Evolutionary conservation across 208 protist species (phyloP).

Genomic region (Crithidia expoeki): DNA sequence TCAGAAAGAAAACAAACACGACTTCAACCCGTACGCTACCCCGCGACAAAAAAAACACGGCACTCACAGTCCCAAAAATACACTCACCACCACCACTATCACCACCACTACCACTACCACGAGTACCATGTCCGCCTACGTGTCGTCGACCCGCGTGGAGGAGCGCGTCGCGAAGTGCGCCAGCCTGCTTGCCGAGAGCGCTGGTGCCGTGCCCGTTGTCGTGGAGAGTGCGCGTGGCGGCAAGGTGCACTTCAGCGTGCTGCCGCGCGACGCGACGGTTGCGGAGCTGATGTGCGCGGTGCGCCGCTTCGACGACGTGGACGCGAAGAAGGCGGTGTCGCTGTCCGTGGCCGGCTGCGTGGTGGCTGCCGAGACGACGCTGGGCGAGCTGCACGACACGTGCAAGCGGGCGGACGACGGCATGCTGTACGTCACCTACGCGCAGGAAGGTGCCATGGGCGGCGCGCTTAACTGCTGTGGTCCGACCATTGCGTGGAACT

Average conservation of each 20-base stretch:
- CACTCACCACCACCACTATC: background rate
- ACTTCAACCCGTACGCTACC: too few relatives aligned
- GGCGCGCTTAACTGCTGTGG: background rate
- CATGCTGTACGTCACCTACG: constrained; percentile 38
- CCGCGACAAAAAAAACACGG: background rate
- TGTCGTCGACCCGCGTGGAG: constrained; percentile 10
- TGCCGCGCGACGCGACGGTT: constrained; percentile 30
- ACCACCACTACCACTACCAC: background rate
- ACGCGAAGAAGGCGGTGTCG: constrained; percentile 18
- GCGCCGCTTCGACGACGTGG: constrained; percentile 20
- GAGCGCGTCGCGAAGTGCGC: constrained; percentile 7
- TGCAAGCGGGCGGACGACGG: constrained; percentile 38
- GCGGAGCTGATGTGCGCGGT: constrained; percentile 24
- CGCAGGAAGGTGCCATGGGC: constrained; percentile 27
- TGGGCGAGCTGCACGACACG: constrained; percentile 22
- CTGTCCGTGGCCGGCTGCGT: constrained; percentile 1
- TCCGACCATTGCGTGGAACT: background rate
- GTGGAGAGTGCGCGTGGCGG: too few relatives aligned
- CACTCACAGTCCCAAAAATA: background rate
- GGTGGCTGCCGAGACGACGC: background rate
- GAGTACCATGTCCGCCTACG: constrained; percentile 5
- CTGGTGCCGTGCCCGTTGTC: background rate
- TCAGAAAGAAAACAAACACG: too few relatives aligned
- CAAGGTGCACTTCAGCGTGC: constrained; percentile 29
- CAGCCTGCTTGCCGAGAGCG: too few relatives aligned